Base-by-base conservation (phyloP, 371 early-diverging fungal species). In the Apophysomyces variabilis region DNA sequence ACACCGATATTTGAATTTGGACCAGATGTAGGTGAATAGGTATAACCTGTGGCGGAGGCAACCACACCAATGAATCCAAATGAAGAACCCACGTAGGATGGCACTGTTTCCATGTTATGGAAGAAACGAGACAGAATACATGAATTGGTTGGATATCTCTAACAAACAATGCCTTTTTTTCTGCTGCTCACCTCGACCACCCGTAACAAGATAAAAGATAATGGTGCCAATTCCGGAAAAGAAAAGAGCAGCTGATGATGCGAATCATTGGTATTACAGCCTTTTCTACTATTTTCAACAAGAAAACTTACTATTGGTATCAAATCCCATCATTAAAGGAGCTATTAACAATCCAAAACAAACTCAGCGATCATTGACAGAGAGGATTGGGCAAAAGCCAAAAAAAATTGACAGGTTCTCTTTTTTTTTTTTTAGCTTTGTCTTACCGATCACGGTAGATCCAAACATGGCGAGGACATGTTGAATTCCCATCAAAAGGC, bases 391-490 rank as follows among this genome's bases (percentile, higher is more conserved):
- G 32, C 16, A 57, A 56, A 1, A 26, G 26, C 8, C 32, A 56
- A 18, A 43, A 16, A 60, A 12, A 43, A 54, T 54, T 50, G 21
- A 18, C 18, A 6, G 45, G 1, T 26, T 57, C 56, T 8, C 21
- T n/a, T 18, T 62, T n/a, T 57, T 60, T 8, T 39, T 62, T 57
- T 60, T 8, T 39, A 50, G 62, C 64, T 37, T n/a, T 14, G 38
- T 63, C 66, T 66, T 67, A 54, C 67, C 77, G 43, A 86, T 66
- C 0, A 87, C 78, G 7, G 88, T 87, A 12, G 79, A 83, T 21
- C 88, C 87, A 73, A 85, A 84, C 88, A 86, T 86, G 18, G 88
- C 82, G 41, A 87, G 61, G 11, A 82, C 77, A 75, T 87, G 86
- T 58, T 87, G 87, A 26, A 82, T 43, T 35, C 83, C 85, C 72